Evolutionary conservation across 129 eudicot species (phyloP), one percentile per base, ranked within the genome.

Genomic region (Tanacetum coccineum): DNA sequence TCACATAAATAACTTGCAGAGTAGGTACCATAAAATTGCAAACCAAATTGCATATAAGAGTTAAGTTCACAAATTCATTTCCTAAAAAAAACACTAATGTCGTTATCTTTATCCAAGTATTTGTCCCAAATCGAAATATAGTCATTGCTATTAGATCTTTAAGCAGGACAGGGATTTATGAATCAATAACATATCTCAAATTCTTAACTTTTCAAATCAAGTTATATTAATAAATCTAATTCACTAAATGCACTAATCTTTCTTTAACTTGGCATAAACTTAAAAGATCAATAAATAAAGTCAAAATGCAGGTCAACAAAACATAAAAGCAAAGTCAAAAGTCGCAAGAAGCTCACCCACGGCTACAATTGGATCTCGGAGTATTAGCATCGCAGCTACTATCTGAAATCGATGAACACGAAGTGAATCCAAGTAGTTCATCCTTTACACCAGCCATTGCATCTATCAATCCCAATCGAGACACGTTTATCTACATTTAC

Each of bases 361-460:
- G 79, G 54, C 68, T 83, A 73, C 74, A 74, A 13, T 79, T 63
- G 73, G 87, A 82, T 74, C 79, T 70, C 0, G 85, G 89, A 53
- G 87, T 88, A 58, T 62, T 65, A 17, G 77, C 74, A 71, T 90
- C 95, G 70, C 73, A 83, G 58, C 91, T 84, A 46, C 76, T 77
- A 70, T 85, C 85, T 28, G 95, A 87, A 46, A 84, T 52, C 7
- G 92, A 78, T 26, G 96, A 76, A 70, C 66, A 64, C 7, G 84
- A 83, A 77, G 78, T 64, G 66, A 80, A 65, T 44, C 77, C 79
- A 22, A 76, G 54, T 32, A 13, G 66, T 51, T 82, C 85, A 67
- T 74, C 74, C 62, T 78, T 86, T 42, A 59, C 67, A 45, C 74
- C 76, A 58, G 73, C 32, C 95, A 81, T 82, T 71, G 68, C 72